Percentiles rank a stretch among this genome's conserved stretches.
Evolutionary conservation across 352 stramenopile species (phyloP).

Genomic region (Chrysophaeum taylorii): DNA sequence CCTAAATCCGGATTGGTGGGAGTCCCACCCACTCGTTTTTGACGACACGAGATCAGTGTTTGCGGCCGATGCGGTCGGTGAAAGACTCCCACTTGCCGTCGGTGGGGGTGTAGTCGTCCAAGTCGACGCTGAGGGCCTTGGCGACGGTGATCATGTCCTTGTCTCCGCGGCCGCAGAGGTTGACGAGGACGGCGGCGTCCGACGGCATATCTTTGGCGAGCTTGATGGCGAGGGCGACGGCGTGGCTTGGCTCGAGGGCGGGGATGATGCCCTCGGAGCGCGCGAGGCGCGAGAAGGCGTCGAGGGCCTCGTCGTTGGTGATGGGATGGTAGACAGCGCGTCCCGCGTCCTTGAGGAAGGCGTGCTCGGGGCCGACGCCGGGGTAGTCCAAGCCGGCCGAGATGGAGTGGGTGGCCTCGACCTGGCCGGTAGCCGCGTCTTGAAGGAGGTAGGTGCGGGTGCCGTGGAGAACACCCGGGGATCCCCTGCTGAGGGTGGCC

Average conservation of each 20-base stretch:
- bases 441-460: conserved; percentile 96
- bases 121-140: conserved; percentile 82
- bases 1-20: too few species aligned
- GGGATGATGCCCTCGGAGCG: conserved; percentile 94
- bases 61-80: conserved; percentile 13
- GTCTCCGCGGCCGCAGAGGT: conserved; percentile 91
- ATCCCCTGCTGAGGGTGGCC: conserved; percentile 81
- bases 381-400: conserved; percentile 93
- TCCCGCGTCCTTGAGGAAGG: conserved; percentile 87
- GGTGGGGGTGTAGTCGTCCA: conserved; percentile 8
- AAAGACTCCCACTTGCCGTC: conserved; percentile 12
- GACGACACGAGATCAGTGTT: too few species aligned
- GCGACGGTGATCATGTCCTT: conserved; percentile 98
- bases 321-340: conserved; percentile 88
- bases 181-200: conserved; percentile 87
- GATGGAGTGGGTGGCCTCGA: conserved; percentile 87
- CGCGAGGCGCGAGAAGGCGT: conserved; percentile 87
- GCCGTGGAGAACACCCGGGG: conserved; percentile 87
- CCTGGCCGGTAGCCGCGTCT: conserved; percentile 74
- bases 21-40: too few species aligned
- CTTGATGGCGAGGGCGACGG: conserved; percentile 82
- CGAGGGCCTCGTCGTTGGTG: conserved; percentile 88
- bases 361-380: conserved; percentile 90
- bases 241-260: conserved; percentile 88
- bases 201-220: conserved; percentile 69